These are phyloP conservation scores for Begonia masoniana DNA, from an alignment of 306 rosid genomes.

Conservation along the genomic window DNA sequence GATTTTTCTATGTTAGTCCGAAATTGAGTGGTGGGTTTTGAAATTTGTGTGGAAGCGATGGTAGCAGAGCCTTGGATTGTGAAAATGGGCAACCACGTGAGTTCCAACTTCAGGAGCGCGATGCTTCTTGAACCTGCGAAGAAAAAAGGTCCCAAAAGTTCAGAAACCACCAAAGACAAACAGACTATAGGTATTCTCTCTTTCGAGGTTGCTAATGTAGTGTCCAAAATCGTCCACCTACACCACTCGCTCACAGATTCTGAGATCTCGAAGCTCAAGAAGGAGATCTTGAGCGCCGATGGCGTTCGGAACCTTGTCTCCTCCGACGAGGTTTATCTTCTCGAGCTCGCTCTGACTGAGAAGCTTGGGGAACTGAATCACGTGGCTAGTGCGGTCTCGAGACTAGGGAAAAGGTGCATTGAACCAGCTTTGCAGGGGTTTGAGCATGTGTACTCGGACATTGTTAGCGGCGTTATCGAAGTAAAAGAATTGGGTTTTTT, in stretches of 20 bases:
- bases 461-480: constrained; percentile 57
- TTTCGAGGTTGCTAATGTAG: constrained; percentile 84
- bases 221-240: constrained; percentile 74
- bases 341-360: constrained; percentile 76
- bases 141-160: constrained; percentile 30
- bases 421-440: constrained; percentile 88
- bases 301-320: constrained; percentile 68
- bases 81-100: constrained; percentile 90
- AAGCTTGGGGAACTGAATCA: constrained; percentile 80
- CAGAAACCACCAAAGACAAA: constrained; percentile 15
- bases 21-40: background rate
- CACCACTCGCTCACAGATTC: constrained; percentile 59
- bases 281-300: constrained; percentile 64
- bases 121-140: constrained; percentile 49
- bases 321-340: constrained; percentile 52
- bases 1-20: background rate
- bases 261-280: constrained; percentile 64
- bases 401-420: constrained; percentile 81
- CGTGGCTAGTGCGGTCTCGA: constrained; percentile 64
- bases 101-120: constrained; percentile 73
- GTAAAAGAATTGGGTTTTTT: constrained; percentile 82
- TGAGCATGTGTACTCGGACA: constrained; percentile 81
- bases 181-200: constrained; percentile 71
- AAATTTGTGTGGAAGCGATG: constrained; percentile 33
- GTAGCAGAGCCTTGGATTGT: constrained; percentile 93